Percentiles rank a stretch among this genome's conserved stretches.
Conservation (phyloP, 108 stramenopile genomes). For the Nitzschia sp. region DNA sequence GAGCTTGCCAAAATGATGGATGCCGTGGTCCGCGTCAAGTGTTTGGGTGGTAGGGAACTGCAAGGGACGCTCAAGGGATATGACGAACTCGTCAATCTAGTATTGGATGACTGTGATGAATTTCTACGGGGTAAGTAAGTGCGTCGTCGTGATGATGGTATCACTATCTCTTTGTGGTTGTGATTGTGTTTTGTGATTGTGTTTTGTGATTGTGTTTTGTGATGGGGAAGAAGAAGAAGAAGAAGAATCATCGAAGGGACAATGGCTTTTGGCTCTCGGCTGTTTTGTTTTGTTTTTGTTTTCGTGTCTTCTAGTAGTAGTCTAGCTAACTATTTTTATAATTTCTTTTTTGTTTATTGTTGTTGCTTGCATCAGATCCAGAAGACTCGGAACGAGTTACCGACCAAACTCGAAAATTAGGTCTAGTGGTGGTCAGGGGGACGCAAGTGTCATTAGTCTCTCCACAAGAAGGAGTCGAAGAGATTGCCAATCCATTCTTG, state of each 20-base stretch:
- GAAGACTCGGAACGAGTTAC: conserved; percentile 71
- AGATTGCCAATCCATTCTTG: conserved; percentile 88
- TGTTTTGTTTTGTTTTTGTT: not conserved
- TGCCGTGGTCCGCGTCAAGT: conserved; percentile 77
- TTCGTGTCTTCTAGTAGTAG: not conserved
- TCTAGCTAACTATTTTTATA: too few relatives aligned
- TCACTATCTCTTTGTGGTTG: too few relatives aligned
- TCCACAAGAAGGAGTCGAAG: conserved; percentile 85
- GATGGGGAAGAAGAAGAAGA: too few relatives aligned
- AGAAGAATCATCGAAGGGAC: too few relatives aligned
- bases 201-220: too few relatives aligned
- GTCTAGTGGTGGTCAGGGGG: conserved; percentile 80
- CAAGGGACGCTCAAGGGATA: conserved; percentile 76
- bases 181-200: too few relatives aligned
- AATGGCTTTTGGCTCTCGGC: not conserved
- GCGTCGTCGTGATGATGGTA: too few relatives aligned
- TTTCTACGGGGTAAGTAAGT: conserved; percentile 73
- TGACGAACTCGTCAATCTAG: conserved; percentile 88
- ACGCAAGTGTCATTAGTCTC: conserved; percentile 87
- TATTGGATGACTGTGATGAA: conserved; percentile 85
- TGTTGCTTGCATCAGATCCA: conserved; percentile 42
- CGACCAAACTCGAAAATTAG: conserved; percentile 66
- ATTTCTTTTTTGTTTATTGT: not conserved
- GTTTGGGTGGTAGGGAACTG: conserved; percentile 79
- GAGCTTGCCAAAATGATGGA: conserved; percentile 85